Evolutionary conservation across 108 stramenopile species (phyloP).

Genomic region (Skeletonema costatum): DNA sequence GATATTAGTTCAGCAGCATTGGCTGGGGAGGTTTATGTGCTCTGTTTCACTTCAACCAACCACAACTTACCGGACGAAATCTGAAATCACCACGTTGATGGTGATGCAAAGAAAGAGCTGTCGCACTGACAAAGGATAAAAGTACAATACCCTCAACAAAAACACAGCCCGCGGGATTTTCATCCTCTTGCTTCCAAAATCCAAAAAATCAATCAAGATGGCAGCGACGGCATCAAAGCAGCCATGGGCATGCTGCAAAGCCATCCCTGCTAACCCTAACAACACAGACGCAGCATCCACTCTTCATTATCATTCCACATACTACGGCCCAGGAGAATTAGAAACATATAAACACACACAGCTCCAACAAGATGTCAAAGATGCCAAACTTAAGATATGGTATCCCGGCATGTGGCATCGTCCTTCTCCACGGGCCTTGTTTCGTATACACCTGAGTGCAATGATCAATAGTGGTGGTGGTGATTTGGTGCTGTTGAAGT

Average conservation of each 20-base stretch:
- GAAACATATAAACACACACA: slow-evolving; percentile 32
- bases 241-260: neutral
- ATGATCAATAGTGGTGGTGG: neutral
- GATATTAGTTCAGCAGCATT: neutral
- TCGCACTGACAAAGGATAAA: too few relatives aligned
- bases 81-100: too few relatives aligned
- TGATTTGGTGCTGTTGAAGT: slow-evolving; percentile 9
- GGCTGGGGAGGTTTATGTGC: too few relatives aligned
- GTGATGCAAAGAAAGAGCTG: too few relatives aligned
- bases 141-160: too few relatives aligned
- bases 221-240: neutral
- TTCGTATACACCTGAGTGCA: slow-evolving; percentile 18
- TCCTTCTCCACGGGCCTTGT: slow-evolving; percentile 16
- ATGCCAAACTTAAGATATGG: slow-evolving; percentile 37
- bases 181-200: too few relatives aligned
- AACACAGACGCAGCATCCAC: neutral
- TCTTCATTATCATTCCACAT: slow-evolving; percentile 4
- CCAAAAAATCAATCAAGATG: neutral
- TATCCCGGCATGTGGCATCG: slow-evolving; percentile 37
- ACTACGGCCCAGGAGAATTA: slow-evolving; percentile 38
- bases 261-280: neutral
- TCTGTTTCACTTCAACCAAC: too few relatives aligned
- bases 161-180: too few relatives aligned
- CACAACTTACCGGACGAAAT: too few relatives aligned
- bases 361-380: slow-evolving; percentile 9